These are phyloP conservation scores for Scenedesmus sp. DNA, from an alignment of 163 green algal genomes.

Conservation along the genomic window DNA sequence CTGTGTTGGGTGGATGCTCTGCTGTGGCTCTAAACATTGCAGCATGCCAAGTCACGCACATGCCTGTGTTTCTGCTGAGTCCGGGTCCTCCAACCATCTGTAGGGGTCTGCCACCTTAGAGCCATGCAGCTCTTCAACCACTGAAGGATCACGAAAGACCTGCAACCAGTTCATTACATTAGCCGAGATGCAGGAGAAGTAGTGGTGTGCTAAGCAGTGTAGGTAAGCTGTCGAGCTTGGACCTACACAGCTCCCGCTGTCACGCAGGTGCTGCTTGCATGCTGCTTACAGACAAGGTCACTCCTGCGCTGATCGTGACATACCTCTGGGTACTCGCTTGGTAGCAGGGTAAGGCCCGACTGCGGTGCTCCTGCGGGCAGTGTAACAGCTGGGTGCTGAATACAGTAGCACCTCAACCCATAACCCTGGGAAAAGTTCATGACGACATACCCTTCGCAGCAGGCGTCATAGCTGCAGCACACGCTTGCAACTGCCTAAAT, in stretches of 20 bases:
- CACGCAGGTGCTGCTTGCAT: background rate
- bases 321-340: conserved; percentile 71
- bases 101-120: conserved; percentile 86
- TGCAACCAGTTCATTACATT: conserved; percentile 2
- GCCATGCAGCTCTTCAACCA: conserved; percentile 32
- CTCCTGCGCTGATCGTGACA: background rate
- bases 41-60: conserved; percentile 65
- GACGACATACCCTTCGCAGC: background rate
- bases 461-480: background rate
- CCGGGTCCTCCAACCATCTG: conserved; percentile 94
- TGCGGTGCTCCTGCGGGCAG: conserved; percentile 65
- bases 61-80: conserved; percentile 80
- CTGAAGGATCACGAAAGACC: conserved; percentile 9
- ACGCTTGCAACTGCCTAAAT: background rate
- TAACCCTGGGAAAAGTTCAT: background rate
- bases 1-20: background rate
- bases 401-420: conserved; percentile 1
- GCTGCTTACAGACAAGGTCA: background rate
- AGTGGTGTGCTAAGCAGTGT: too few relatives aligned
- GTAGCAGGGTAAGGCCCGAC: conserved; percentile 60
- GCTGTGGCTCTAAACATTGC: background rate
- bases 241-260: background rate
- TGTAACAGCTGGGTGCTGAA: background rate
- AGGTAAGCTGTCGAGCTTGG: too few relatives aligned
- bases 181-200: background rate